Percentiles rank a stretch among this genome's conserved stretches.
phyloP scores from a whole-genome alignment of 805 yeast species.

The Sugiyamaella boreocaroliniensis region DNA sequence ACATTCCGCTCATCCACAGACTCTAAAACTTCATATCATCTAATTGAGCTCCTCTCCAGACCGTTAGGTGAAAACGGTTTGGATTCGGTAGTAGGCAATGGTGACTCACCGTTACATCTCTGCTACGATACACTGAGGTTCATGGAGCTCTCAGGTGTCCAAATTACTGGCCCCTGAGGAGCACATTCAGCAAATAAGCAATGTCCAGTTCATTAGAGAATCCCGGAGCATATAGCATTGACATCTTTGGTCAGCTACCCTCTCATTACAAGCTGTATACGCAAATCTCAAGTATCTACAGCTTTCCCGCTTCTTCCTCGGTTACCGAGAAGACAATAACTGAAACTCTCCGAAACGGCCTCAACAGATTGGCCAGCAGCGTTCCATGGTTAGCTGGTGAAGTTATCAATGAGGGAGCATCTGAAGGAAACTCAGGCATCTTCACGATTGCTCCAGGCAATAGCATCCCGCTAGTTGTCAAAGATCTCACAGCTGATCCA shows the following conservation, averaged over 20 bases:
- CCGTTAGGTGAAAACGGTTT: no score
- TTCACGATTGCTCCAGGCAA: slow-evolving; percentile 3
- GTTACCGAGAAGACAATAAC: background rate
- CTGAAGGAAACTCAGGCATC: background rate
- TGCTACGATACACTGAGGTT: no score
- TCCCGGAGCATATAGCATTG: background rate
- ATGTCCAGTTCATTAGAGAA: no score
- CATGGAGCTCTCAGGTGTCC: no score
- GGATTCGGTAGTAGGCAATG: no score
- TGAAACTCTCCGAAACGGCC: slow-evolving; percentile 1
- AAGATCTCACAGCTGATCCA: slow-evolving; percentile 1
- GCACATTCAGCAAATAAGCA: no score
- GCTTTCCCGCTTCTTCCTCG: background rate
- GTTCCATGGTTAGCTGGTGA: slow-evolving; percentile 14
- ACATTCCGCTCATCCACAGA: no score
- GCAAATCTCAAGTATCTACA: background rate
- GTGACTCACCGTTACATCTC: no score
- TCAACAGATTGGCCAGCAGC: slow-evolving; percentile 3
- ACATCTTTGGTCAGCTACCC: background rate
- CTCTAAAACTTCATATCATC: no score
- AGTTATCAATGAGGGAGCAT: slow-evolving; percentile 6
- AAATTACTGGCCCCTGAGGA: no score
- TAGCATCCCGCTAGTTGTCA: slow-evolving; percentile 7
- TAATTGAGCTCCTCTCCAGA: no score
- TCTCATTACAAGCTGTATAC: background rate